phyloP scores from a whole-genome alignment of 2,329 filamentous ascomycete species.

The Aspergillus pseudoglaucus region DNA sequence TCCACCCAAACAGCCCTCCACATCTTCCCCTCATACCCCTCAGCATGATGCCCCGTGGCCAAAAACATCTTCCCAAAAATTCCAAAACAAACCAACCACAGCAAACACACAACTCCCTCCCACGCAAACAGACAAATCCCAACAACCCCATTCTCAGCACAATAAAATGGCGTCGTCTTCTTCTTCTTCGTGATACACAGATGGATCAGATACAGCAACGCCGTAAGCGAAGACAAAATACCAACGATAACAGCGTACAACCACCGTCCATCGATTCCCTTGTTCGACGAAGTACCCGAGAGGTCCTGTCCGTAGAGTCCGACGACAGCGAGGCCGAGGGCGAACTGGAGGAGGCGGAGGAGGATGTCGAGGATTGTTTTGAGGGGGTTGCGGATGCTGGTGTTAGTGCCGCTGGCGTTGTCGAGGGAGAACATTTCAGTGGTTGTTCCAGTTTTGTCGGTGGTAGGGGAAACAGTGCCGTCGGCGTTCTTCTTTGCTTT shows the following conservation, averaged over 20 bases:
- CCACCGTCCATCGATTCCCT: constrained; percentile 44
- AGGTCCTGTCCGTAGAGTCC: constrained; percentile 73
- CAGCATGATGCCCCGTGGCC: constrained; percentile 22
- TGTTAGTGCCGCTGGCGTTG: constrained; percentile 13
- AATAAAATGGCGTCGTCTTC: too few relatives aligned
- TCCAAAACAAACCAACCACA: constrained; percentile 78
- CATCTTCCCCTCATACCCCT: constrained; percentile 54
- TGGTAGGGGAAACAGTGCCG: neutral
- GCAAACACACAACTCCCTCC: constrained; percentile 65
- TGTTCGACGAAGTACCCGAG: constrained; percentile 49
- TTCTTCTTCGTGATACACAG: constrained; percentile 39
- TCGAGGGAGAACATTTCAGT: constrained; percentile 3
- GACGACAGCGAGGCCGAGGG: constrained; percentile 67
- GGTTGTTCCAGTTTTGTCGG: constrained; percentile 9
- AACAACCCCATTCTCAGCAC: too few relatives aligned
- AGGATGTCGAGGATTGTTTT: constrained; percentile 25
- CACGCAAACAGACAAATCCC: constrained; percentile 50
- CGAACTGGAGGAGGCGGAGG: constrained; percentile 70
- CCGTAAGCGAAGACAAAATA: constrained; percentile 58
- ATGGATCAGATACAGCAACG: constrained; percentile 60
- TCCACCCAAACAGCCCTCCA: constrained; percentile 83
- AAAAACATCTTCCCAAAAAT: constrained; percentile 80
- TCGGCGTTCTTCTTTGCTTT: constrained; percentile 18
- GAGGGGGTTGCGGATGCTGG: constrained; percentile 9
- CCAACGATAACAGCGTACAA: constrained; percentile 70